These are phyloP conservation scores for Trapa bicornis DNA, from an alignment of 345 rosid genomes.

Conservation along the genomic window DNA sequence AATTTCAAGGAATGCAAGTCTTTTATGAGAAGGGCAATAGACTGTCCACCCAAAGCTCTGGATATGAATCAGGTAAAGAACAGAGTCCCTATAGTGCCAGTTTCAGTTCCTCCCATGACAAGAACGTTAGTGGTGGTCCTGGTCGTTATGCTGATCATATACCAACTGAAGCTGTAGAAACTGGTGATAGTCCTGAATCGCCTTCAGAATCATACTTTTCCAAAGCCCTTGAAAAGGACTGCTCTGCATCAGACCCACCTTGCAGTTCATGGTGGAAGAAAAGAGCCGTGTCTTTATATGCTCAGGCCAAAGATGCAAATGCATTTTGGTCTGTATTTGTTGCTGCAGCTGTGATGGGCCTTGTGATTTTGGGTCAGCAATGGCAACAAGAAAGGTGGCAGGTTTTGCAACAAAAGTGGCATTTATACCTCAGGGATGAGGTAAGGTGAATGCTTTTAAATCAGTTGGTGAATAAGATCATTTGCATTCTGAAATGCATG, in stretches of 20 bases:
- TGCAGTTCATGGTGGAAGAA: slow-evolving; percentile 96
- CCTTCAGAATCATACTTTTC: slow-evolving; percentile 26
- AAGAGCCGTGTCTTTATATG: slow-evolving; percentile 59
- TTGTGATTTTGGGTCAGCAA: slow-evolving; percentile 83
- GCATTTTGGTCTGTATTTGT: slow-evolving; percentile 80
- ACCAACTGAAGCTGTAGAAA: slow-evolving; percentile 27
- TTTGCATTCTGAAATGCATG: neutral
- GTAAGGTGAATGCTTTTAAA: slow-evolving; percentile 18
- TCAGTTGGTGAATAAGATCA: neutral
- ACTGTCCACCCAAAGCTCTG: slow-evolving; percentile 16
- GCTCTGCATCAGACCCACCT: slow-evolving; percentile 20
- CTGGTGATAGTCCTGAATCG: slow-evolving; percentile 18
- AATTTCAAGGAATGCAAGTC: slow-evolving; percentile 34
- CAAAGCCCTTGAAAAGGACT: slow-evolving; percentile 26
- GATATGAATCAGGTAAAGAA: slow-evolving; percentile 24
- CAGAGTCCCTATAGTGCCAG: slow-evolving; percentile 30
- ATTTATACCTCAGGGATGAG: slow-evolving; percentile 50
- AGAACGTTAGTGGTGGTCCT: slow-evolving; percentile 35
- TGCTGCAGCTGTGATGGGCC: slow-evolving; percentile 92
- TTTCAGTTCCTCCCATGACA: slow-evolving; percentile 39
- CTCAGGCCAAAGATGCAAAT: slow-evolving; percentile 75
- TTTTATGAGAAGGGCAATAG: slow-evolving; percentile 33
- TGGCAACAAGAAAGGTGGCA: slow-evolving; percentile 98
- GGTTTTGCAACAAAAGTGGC: slow-evolving; percentile 75
- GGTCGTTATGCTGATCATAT: slow-evolving; percentile 25